These are phyloP conservation scores for Ceratobasidium sp. DNA, from an alignment of 1,284 basidiomycete species.

Conservation along the genomic window DNA sequence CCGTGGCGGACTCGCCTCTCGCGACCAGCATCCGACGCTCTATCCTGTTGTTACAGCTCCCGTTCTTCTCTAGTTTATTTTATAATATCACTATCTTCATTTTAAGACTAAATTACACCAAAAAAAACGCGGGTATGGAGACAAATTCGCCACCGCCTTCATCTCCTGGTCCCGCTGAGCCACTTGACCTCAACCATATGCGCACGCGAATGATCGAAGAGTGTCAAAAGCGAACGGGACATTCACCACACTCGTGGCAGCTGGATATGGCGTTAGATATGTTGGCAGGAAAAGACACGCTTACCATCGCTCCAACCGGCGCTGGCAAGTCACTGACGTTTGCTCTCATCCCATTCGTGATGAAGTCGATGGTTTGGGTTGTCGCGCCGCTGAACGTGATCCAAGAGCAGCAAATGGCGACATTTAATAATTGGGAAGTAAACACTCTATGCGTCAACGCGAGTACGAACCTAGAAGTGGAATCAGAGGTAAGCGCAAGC, in stretches of 20 bases:
- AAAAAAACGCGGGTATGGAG: no score
- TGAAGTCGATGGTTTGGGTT: not conserved
- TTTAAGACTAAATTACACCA: no score
- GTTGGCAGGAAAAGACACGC: not conserved
- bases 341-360: not conserved
- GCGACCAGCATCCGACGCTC: not conserved
- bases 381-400: not conserved
- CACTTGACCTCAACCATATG: not conserved
- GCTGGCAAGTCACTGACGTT: not conserved
- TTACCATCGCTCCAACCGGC: not conserved
- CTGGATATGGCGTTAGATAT: not conserved
- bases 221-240: not conserved
- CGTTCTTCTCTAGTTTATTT: not conserved
- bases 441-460: not conserved
- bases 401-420: not conserved
- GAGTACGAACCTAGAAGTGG: not conserved
- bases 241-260: not conserved
- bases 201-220: not conserved
- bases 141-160: not conserved
- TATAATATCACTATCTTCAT: not conserved
- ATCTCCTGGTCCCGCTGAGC: not conserved
- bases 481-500: not conserved
- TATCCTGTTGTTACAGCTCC: not conserved
- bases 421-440: not conserved
- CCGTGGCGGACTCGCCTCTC: slow-evolving; percentile 4